Evolutionary conservation across 1,139 yeast species (phyloP), one percentile per base, ranked within the genome.

Genomic region (Yamadazyma friedrichii): DNA sequence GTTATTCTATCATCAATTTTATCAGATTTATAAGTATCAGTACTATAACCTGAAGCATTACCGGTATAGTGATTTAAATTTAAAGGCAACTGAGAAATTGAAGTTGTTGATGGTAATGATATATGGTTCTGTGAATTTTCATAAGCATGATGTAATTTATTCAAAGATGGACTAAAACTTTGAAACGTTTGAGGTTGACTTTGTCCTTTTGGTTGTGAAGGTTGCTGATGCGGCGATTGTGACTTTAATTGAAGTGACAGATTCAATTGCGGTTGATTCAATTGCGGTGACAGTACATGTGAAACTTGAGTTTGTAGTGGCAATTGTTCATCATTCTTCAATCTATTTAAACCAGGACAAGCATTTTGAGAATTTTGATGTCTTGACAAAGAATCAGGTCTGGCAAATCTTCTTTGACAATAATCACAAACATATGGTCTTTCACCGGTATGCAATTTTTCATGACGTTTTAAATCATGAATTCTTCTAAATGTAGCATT

Each of bases 401-500:
- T 65, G 1, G 94, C 88, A 64, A 87, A 87, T 39, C 73, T 65
- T 37, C 87, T 70, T 11, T 78, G 76, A 60, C 95, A 87, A 41
- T 67, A 65, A 9, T 62, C 65, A 59, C 95, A 86, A 27, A 60
- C 62, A 55, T 66, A 83, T 1, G 93, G 91, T 56, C 78, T 81
- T 50, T 80, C 88, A 31, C 93, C 93, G 0, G 89, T 78, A 55
- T 87, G 95, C 28, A 83, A 67, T 57, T 82, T 83, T 48, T 78
- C 78, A 55, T 87, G 95, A 35, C 95, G 70, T 55, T 81, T 84
- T 51, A 86, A 68, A 58, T 87, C 95, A 57, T 86, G 93, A 30
- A 80, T 74, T 33, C 95, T 69, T 45, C 94, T 72, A 56, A 87
- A 87, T 50, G 72, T 75, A 38, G 77, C 65, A 42, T 74, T 67